Conservation (phyloP, 1,284 basidiomycete genomes). For the Cryptococcus sp. region DNA sequence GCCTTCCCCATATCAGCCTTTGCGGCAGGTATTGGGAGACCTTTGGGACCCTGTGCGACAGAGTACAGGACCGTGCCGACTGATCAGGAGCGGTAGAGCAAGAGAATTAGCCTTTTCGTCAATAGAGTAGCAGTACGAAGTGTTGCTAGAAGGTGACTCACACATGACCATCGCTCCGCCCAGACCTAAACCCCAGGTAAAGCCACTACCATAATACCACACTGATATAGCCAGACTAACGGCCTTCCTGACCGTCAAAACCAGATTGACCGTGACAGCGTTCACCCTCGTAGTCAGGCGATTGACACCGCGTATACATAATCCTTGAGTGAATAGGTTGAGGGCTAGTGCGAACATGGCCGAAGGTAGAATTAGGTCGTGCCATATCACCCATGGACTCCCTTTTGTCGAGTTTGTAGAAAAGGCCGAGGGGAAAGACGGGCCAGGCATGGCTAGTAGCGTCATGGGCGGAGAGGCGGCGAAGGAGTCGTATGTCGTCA, state of each 20-base stretch:
- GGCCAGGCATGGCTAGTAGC: conserved; percentile 31
- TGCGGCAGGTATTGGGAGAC: not conserved
- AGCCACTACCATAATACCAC: conserved; percentile 48
- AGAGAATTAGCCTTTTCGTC: not conserved
- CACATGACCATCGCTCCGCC: conserved; percentile 51
- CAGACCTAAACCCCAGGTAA: conserved; percentile 38
- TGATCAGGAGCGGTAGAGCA: not conserved
- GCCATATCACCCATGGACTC: conserved; percentile 6
- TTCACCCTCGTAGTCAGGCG: conserved; percentile 72
- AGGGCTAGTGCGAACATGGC: conserved; percentile 68
- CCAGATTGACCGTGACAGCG: conserved; percentile 79
- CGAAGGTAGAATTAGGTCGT: conserved; percentile 58
- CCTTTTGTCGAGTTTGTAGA: not conserved
- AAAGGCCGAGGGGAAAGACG: conserved; percentile 10
- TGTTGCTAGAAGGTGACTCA: conserved; percentile 14
- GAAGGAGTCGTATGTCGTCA: conserved; percentile 50
- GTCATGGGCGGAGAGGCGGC: conserved; percentile 38
- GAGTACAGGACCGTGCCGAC: conserved; percentile 37
- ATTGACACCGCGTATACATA: conserved; percentile 90
- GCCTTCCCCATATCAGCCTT: not conserved
- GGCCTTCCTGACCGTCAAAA: conserved; percentile 87
- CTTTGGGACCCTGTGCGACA: conserved; percentile 12
- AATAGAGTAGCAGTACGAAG: not conserved
- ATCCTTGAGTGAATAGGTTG: conserved; percentile 81
- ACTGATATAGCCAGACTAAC: conserved; percentile 69